Conservation (phyloP, 805 yeast genomes). For the Candida takata region DNA sequence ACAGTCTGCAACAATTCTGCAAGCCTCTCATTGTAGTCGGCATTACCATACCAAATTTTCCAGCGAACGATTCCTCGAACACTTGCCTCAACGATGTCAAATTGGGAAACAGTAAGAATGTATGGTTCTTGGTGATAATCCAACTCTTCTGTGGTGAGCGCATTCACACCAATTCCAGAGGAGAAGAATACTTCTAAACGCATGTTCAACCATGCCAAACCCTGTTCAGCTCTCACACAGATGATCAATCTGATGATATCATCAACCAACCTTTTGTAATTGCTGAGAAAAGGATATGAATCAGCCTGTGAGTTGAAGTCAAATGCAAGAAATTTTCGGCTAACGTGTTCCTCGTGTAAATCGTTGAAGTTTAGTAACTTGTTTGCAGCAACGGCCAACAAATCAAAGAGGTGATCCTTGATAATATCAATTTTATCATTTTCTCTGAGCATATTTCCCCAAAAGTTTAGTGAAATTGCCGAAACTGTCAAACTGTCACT, state of each 20-base stretch:
- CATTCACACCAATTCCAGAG: conserved; percentile 58
- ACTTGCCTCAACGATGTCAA: conserved; percentile 82
- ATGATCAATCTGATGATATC: conserved; percentile 85
- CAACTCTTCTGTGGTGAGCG: conserved; percentile 48
- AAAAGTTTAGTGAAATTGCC: conserved; percentile 84
- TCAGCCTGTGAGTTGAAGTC: conserved; percentile 90
- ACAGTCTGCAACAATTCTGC: conserved; percentile 48
- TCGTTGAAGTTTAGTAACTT: conserved; percentile 69
- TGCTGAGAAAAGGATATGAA: conserved; percentile 62
- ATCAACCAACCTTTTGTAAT: conserved; percentile 78
- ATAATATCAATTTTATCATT: conserved; percentile 55
- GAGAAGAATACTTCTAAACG: conserved; percentile 68
- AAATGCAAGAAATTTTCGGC: conserved; percentile 62
- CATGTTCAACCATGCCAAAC: conserved; percentile 74
- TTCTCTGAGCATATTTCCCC: conserved; percentile 84
- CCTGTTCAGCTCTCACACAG: conserved; percentile 77
- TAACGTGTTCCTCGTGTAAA: conserved; percentile 55
- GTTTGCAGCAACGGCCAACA: conserved; percentile 71
- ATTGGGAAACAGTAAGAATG: conserved; percentile 71
- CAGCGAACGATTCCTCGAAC: conserved; percentile 91
- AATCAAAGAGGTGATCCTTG: conserved; percentile 49
- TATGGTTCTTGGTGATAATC: conserved; percentile 60
- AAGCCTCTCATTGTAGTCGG: conserved; percentile 41
- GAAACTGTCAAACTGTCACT: conserved; percentile 86
- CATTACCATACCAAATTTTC: conserved; percentile 81